Evolutionary conservation across 164 flowering plant species (phyloP).

Genomic region (Pachysandra terminalis): DNA sequence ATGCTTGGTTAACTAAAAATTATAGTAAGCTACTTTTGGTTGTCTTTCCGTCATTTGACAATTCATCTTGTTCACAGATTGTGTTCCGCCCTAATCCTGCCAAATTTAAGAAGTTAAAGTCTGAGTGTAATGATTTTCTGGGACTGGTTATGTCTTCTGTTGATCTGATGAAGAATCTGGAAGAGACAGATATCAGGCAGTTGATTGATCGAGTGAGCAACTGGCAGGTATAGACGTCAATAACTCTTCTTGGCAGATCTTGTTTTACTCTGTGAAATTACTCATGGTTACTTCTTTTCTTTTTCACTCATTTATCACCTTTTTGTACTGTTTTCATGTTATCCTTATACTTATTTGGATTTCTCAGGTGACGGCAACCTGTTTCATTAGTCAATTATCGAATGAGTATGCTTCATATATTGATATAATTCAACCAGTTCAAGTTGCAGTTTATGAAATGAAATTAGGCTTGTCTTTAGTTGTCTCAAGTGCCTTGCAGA

Average conservation of each 20-base stretch:
- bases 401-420: constrained; percentile 48
- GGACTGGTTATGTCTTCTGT: constrained; percentile 18
- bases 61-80: constrained; percentile 35
- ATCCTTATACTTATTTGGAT: neutral
- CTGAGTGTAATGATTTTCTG: constrained; percentile 54
- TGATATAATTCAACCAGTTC: constrained; percentile 83
- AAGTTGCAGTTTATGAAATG: constrained; percentile 88
- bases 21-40: neutral
- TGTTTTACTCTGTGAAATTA: neutral
- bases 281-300: neutral
- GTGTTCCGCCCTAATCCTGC: constrained; percentile 64
- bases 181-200: constrained; percentile 25
- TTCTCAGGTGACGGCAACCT: constrained; percentile 56
- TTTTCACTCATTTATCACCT: neutral
- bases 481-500: constrained; percentile 43
- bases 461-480: constrained; percentile 73
- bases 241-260: neutral
- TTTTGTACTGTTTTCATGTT: neutral
- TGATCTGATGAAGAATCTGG: constrained; percentile 26
- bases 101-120: constrained; percentile 51
- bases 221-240: constrained; percentile 67
- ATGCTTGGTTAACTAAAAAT: neutral
- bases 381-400: constrained; percentile 58
- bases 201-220: constrained; percentile 37
- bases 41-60: neutral